phyloP scores from a whole-genome alignment of 495 filamentous ascomycete genomes.

The Penicillium argentinense region DNA sequence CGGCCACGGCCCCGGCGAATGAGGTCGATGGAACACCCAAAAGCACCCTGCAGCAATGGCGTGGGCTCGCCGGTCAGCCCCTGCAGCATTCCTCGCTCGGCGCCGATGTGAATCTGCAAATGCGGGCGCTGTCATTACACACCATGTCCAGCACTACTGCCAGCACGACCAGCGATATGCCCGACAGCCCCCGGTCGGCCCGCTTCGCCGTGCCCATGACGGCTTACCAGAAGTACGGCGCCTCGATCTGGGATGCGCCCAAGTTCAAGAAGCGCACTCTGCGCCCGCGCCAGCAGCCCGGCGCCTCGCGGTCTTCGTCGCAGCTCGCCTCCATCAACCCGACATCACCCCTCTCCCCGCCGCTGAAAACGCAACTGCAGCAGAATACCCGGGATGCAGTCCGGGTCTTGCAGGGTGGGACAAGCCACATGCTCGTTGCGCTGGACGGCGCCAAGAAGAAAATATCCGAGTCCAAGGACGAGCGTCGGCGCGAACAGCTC shows the following conservation, averaged over 20 bases:
- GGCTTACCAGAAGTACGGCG: constrained; percentile 38
- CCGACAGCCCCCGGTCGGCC: constrained; percentile 3
- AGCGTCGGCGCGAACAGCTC: constrained; percentile 36
- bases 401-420: constrained; percentile 31
- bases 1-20: constrained; percentile 18
- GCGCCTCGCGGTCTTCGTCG: not conserved
- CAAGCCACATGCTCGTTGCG: constrained; percentile 25
- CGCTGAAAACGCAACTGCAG: constrained; percentile 25
- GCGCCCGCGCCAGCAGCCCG: constrained; percentile 21
- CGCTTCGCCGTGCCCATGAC: constrained; percentile 34
- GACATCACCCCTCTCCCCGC: constrained; percentile 19
- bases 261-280: constrained; percentile 33
- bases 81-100: not conserved
- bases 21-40: not conserved
- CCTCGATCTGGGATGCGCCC: constrained; percentile 38
- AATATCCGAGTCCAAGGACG: constrained; percentile 32
- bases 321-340: constrained; percentile 8
- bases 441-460: constrained; percentile 36
- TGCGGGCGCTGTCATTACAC: constrained; percentile 27
- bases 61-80: not conserved
- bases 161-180: constrained; percentile 2
- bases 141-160: constrained; percentile 15
- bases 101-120: constrained; percentile 2
- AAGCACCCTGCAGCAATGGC: not conserved
- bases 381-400: constrained; percentile 30